A percentile compares a stretch with the other conserved stretches of the same genome.
Conservation (phyloP, 2,329 filamentous ascomycete genomes). For the Raffaelea albimanens region DNA sequence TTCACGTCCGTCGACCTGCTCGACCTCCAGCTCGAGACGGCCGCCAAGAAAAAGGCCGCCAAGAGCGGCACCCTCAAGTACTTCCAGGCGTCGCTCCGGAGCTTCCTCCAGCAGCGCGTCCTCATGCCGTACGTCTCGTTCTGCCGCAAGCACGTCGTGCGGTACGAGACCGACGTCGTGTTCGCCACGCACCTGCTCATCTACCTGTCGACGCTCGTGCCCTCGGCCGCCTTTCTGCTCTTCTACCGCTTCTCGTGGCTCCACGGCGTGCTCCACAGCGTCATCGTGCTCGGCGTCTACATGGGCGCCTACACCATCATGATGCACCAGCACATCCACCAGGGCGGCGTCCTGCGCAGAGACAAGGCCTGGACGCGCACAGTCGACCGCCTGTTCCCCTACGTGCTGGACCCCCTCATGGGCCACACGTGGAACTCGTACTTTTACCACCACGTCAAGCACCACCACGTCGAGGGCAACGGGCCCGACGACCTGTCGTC, state of each 20-base stretch:
- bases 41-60: constrained; percentile 4
- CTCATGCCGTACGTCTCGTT: constrained; percentile 50
- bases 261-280: constrained; percentile 56
- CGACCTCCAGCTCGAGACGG: constrained; percentile 22
- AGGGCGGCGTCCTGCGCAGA: constrained; percentile 56
- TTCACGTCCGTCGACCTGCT: constrained; percentile 31
- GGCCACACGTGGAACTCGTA: constrained; percentile 82
- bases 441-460: constrained; percentile 79
- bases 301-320: constrained; percentile 68
- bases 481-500: constrained; percentile 67
- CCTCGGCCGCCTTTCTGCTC: constrained; percentile 52
- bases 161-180: constrained; percentile 62
- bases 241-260: constrained; percentile 57
- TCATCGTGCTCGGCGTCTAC: constrained; percentile 55
- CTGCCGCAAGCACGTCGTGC: constrained; percentile 44
- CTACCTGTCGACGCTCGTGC: constrained; percentile 60
- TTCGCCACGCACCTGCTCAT: constrained; percentile 69
- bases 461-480: constrained; percentile 73
- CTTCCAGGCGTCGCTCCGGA: constrained; percentile 27
- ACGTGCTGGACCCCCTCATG: constrained; percentile 65
- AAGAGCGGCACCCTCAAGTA: too few species aligned
- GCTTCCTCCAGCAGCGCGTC: constrained; percentile 39
- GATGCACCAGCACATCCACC: constrained; percentile 80
- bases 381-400: constrained; percentile 61
- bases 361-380: constrained; percentile 25